phyloP scores from a whole-genome alignment of 2,329 filamentous ascomycete species.

The Claviceps pazoutovae region DNA sequence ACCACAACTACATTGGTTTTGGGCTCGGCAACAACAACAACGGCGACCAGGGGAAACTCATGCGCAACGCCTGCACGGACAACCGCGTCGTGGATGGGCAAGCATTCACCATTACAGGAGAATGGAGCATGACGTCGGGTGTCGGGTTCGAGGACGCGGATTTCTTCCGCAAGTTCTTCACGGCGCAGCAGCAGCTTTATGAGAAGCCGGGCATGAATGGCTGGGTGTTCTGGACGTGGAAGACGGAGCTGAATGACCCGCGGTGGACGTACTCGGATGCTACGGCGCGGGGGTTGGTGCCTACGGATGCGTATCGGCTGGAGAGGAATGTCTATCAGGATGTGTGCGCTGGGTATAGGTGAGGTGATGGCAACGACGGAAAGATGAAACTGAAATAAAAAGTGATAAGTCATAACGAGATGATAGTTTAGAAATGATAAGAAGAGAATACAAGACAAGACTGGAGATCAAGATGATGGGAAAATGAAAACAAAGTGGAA shows the following conservation, averaged over 20 bases:
- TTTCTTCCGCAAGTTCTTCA: conserved; percentile 44
- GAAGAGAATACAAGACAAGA: too few species aligned
- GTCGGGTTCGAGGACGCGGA: conserved; percentile 26
- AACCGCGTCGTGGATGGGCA: conserved; percentile 24
- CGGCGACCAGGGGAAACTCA: conserved; percentile 10
- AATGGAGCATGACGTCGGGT: conserved; percentile 39
- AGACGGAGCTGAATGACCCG: conserved; percentile 22
- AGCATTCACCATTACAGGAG: conserved; percentile 34
- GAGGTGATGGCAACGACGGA: neutral
- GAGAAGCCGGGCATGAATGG: conserved; percentile 33
- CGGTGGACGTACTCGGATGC: conserved; percentile 17
- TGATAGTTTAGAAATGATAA: too few species aligned
- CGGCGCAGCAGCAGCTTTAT: conserved; percentile 39
- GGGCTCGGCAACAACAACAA: conserved; percentile 4
- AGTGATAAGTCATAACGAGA: too few species aligned
- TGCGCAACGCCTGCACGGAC: conserved; percentile 27
- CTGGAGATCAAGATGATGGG: too few species aligned
- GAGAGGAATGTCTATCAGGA: conserved; percentile 15
- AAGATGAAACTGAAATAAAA: too few species aligned
- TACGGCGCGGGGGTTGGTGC: conserved; percentile 10
- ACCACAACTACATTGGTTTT: conserved; percentile 35
- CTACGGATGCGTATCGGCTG: conserved; percentile 11
- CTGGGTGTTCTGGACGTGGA: conserved; percentile 49
- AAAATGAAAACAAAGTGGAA: too few species aligned
- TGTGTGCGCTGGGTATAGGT: conserved; percentile 10